These are phyloP conservation scores for Aureobasidium sp. DNA, from an alignment of 2,329 filamentous ascomycete species.

Conservation along the genomic window DNA sequence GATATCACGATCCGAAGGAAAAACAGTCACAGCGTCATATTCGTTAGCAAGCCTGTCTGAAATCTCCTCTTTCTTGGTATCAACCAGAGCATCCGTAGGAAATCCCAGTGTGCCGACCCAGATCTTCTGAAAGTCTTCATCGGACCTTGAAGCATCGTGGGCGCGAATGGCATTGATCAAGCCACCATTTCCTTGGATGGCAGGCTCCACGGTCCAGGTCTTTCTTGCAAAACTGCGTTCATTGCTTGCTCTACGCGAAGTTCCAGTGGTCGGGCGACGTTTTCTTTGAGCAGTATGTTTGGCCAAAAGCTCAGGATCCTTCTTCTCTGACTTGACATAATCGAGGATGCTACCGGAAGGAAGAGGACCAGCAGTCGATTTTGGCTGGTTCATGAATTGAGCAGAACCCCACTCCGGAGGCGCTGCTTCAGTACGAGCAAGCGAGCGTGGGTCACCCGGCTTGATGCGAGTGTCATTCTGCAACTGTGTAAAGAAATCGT, in stretches of 20 bases:
- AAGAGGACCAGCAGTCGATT: constrained; percentile 64
- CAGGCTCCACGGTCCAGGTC: constrained; percentile 74
- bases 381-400: constrained; percentile 66
- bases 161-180: constrained; percentile 74
- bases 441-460: constrained; percentile 41
- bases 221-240: constrained; percentile 59
- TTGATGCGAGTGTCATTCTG: constrained; percentile 40
- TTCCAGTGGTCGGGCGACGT: constrained; percentile 7
- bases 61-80: constrained; percentile 73
- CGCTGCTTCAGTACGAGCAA: constrained; percentile 66
- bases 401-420: constrained; percentile 68
- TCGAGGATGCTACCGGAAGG: constrained; percentile 61
- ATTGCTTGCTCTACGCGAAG: constrained; percentile 31
- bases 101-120: constrained; percentile 92
- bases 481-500: constrained; percentile 41
- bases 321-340: constrained; percentile 46
- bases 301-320: constrained; percentile 22
- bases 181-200: constrained; percentile 87
- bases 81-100: constrained; percentile 78
- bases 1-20: constrained; percentile 83
- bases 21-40: constrained; percentile 76
- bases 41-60: constrained; percentile 73
- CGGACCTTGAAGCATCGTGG: constrained; percentile 47
- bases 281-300: constrained; percentile 20
- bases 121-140: constrained; percentile 65